phyloP scores from a whole-genome alignment of 2,329 filamentous ascomycete species.

The Sclerotinia nivalis region DNA sequence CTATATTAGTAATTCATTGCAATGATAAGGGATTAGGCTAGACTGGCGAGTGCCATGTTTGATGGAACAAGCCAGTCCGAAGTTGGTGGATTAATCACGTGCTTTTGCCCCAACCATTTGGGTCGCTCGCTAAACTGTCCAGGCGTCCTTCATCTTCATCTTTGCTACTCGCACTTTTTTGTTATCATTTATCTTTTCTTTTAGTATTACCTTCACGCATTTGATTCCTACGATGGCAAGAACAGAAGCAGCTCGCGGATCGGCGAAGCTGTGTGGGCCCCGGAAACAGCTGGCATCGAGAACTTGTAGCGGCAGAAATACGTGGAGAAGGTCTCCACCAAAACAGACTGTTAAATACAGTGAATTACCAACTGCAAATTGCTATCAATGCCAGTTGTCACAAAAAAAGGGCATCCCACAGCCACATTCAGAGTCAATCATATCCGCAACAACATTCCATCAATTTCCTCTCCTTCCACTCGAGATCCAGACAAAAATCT shows the following conservation, averaged over 20 bases:
- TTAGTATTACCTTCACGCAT: background rate
- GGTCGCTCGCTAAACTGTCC: background rate
- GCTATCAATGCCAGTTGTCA: background rate
- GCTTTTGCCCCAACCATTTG: too few relatives aligned
- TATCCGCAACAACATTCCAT: background rate
- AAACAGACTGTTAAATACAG: background rate
- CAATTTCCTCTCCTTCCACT: background rate
- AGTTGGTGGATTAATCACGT: background rate
- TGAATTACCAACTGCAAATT: background rate
- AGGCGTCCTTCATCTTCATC: background rate
- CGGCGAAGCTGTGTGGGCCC: background rate
- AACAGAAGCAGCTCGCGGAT: background rate
- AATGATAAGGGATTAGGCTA: too few relatives aligned
- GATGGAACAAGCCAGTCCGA: background rate
- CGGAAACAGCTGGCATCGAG: background rate
- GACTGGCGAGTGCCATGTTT: too few relatives aligned
- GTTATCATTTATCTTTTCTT: background rate
- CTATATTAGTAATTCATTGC: too few relatives aligned
- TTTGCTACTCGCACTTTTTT: background rate
- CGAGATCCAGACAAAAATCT: background rate
- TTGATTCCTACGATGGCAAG: background rate
- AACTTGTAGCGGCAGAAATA: background rate
- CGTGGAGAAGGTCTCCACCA: background rate
- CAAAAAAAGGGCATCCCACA: background rate
- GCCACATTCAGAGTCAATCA: background rate